These are phyloP conservation scores for Tetrapyrgos nigripes DNA, from an alignment of 1,284 basidiomycete genomes.

Conservation along the genomic window DNA sequence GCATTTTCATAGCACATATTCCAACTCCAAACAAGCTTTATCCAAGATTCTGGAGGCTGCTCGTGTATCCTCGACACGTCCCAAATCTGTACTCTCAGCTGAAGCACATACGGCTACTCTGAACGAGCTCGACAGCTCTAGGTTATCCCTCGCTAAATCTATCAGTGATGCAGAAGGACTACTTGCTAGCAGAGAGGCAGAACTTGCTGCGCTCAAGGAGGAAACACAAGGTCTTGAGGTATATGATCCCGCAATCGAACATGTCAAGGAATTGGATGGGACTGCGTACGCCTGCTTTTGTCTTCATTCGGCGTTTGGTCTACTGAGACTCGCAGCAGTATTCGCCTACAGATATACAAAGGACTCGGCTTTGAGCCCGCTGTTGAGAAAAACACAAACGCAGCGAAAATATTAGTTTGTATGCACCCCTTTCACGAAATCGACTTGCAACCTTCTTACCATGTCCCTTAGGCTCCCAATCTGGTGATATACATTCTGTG, in stretches of 20 bases:
- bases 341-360: slow-evolving; percentile 71
- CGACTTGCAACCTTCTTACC: background rate
- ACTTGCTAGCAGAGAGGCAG: slow-evolving; percentile 70
- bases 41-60: slow-evolving; percentile 71
- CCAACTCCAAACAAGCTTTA: slow-evolving; percentile 50
- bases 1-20: background rate
- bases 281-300: slow-evolving; percentile 57
- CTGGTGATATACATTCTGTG: slow-evolving; percentile 63
- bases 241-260: slow-evolving; percentile 74
- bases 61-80: slow-evolving; percentile 72
- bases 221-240: slow-evolving; percentile 64
- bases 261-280: slow-evolving; percentile 69
- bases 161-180: slow-evolving; percentile 75
- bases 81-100: slow-evolving; percentile 69
- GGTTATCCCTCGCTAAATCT: slow-evolving; percentile 73
- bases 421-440: slow-evolving; percentile 35
- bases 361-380: slow-evolving; percentile 75
- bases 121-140: slow-evolving; percentile 67
- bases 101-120: slow-evolving; percentile 64
- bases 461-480: slow-evolving; percentile 54
- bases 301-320: slow-evolving; percentile 11
- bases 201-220: slow-evolving; percentile 69
- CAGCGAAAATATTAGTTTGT: slow-evolving; percentile 73
- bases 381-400: slow-evolving; percentile 53
- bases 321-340: slow-evolving; percentile 41